Base-by-base conservation (phyloP, 495 filamentous ascomycete species). In the Eremomyces bilateralis region DNA sequence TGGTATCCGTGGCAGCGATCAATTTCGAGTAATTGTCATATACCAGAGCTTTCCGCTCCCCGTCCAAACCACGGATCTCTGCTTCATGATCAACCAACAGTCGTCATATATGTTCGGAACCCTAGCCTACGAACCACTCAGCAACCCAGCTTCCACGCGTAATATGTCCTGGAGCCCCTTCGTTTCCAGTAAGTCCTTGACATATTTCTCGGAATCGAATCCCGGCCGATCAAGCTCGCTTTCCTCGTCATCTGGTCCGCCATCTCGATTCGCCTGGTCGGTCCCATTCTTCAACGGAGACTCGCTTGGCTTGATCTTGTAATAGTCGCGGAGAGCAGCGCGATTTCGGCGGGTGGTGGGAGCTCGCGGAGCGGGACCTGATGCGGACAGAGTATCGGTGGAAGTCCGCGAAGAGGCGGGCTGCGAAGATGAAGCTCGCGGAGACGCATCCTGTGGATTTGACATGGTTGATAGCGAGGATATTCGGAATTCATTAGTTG, bases 11-110 rank as follows among this genome's bases (percentile, higher is more conserved):
- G 12, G 88, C 88, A 13, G 71, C 67, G 41, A 97, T 94, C 46
- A 97, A 58, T 59, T 94, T 95, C 41, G 71, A 80, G 53, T 94
- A 97, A 52, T 97, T 97, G 53, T 97, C 88, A 52, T 97, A 97
- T 3, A 97, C 88, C 27, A 97, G 60, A 16, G 88, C 83, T 54
- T 97, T 97, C 47, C 80, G 72, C 60, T 97, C 88, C 15, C 85
- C 84, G 48, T 95, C 88, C 13, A 95, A 63, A 1, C 77, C 79
- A 16, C 82, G 63, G 22, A 92, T 88, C 51, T 95, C 88, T 43
- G 60, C 54, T 28, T 13, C 16, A 13, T 31, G 20, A 4, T 15
- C 3, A 35, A 19, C 10, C 12, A 13, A 22, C n/a, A n/a, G n/a
- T n/a, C n/a, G n/a, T n/a, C n/a, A n/a, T n/a, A n/a, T n/a, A 24